Conservation (phyloP, 495 filamentous ascomycete genomes). For the Penicillium simplicissimum region DNA sequence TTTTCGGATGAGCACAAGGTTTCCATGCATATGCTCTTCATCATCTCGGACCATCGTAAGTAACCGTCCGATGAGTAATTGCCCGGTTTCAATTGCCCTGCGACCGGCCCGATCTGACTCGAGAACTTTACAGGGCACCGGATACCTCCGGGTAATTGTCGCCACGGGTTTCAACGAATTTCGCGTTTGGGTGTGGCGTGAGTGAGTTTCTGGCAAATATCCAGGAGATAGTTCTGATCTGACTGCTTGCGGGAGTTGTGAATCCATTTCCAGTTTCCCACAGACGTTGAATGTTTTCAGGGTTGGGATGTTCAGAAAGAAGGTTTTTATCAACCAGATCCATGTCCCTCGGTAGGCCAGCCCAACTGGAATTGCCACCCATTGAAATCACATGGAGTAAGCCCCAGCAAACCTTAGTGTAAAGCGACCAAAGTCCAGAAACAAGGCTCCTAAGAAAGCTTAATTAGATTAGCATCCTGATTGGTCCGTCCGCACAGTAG, state of each 20-base stretch:
- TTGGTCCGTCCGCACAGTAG: background rate
- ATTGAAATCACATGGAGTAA: background rate
- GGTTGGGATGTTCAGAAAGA: background rate
- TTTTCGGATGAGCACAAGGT: background rate
- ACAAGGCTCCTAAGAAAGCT: slow-evolving; percentile 1
- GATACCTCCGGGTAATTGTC: background rate
- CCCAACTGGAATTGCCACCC: background rate
- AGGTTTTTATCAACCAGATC: background rate
- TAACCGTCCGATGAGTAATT: background rate
- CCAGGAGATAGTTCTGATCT: background rate
- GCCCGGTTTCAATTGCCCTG: background rate
- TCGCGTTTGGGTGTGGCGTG: background rate
- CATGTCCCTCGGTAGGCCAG: background rate
- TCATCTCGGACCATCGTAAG: background rate
- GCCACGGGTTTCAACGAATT: background rate
- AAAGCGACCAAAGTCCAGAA: too few relatives aligned
- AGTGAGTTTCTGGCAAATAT: background rate
- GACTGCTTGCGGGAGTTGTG: background rate
- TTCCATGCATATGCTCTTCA: slow-evolving; percentile 5
- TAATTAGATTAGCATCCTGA: background rate
- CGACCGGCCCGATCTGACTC: background rate
- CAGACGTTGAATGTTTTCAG: background rate
- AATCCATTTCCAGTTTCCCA: background rate
- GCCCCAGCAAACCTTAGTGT: too few relatives aligned
- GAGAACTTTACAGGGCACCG: background rate